phyloP scores from a whole-genome alignment of 805 yeast species.

The Millerozyma acaciae region DNA sequence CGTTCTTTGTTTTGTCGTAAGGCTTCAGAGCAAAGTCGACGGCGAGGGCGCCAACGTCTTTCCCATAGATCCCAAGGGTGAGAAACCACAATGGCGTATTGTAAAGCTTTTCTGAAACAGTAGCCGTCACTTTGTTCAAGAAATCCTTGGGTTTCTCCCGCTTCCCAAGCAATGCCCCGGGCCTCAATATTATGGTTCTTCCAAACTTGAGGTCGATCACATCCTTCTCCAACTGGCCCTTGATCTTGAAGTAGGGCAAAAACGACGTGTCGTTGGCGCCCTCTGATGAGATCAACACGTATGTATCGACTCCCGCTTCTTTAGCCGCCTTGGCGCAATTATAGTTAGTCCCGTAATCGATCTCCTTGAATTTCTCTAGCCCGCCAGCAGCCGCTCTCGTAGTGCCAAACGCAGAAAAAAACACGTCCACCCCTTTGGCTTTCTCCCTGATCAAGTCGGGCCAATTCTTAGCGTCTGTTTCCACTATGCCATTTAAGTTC shows the following conservation, averaged over 20 bases:
- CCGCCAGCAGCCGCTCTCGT: constrained; percentile 72
- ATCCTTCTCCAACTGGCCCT: constrained; percentile 74
- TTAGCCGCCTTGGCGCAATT: constrained; percentile 72
- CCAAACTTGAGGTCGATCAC: constrained; percentile 60
- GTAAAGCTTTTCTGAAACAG: constrained; percentile 3
- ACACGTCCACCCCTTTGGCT: constrained; percentile 32
- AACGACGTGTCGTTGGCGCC: constrained; percentile 60
- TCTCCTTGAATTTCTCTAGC: constrained; percentile 59
- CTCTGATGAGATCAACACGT: constrained; percentile 59
- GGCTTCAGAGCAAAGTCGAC: constrained; percentile 33
- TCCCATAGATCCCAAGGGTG: constrained; percentile 51
- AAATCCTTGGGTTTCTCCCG: constrained; percentile 44
- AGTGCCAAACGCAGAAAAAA: constrained; percentile 72
- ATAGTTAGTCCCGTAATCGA: constrained; percentile 72
- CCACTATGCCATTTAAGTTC: constrained; percentile 39
- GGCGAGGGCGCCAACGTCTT: constrained; percentile 62
- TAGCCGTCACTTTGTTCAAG: constrained; percentile 28
- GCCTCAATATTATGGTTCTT: constrained; percentile 71
- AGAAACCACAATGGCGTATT: constrained; percentile 5
- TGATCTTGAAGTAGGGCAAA: constrained; percentile 62
- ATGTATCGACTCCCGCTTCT: constrained; percentile 61
- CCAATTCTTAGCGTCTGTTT: constrained; percentile 52
- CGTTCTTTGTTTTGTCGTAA: constrained; percentile 7
- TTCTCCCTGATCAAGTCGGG: constrained; percentile 29
- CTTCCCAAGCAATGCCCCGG: constrained; percentile 70